phyloP scores from a whole-genome alignment of 2,329 filamentous ascomycete genomes.

The Xylaria sp. region DNA sequence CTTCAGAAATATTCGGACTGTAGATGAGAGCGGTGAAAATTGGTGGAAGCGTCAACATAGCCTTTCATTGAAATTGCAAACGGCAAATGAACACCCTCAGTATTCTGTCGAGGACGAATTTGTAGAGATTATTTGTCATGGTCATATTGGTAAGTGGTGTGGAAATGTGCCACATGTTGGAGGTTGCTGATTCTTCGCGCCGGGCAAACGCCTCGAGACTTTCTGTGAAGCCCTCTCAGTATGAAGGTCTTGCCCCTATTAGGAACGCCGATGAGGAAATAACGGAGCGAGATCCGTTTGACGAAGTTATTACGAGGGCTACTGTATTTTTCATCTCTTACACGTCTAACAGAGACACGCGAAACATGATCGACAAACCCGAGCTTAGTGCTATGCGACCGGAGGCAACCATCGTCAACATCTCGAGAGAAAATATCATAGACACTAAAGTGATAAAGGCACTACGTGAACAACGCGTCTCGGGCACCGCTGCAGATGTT shows the following conservation, averaged over 20 bases:
- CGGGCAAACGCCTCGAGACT: constrained; percentile 37
- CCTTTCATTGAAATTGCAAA: constrained; percentile 37
- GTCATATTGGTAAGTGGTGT: constrained; percentile 35
- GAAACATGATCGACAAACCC: constrained; percentile 36
- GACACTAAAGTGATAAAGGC: constrained; percentile 38
- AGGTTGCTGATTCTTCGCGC: neutral
- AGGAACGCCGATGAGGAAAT: neutral
- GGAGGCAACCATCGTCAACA: constrained; percentile 40
- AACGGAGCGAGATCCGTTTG: constrained; percentile 34
- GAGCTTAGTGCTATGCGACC: constrained; percentile 40
- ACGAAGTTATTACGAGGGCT: constrained; percentile 33
- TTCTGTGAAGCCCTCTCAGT: constrained; percentile 40
- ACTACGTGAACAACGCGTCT: constrained; percentile 43
- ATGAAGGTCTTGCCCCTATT: constrained; percentile 38
- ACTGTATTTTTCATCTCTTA: constrained; percentile 42
- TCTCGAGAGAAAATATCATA: constrained; percentile 40
- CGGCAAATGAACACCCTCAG: constrained; percentile 33
- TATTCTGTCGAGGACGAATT: constrained; percentile 38
- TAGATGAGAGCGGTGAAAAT: constrained; percentile 33
- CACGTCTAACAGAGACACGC: constrained; percentile 26
- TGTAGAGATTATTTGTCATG: constrained; percentile 39
- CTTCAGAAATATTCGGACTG: constrained; percentile 36
- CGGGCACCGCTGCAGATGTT: constrained; percentile 43
- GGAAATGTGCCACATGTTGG: neutral
- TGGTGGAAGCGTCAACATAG: constrained; percentile 38